phyloP scores from a whole-genome alignment of 306 rosid genomes.

The Crataegus laevigata region DNA sequence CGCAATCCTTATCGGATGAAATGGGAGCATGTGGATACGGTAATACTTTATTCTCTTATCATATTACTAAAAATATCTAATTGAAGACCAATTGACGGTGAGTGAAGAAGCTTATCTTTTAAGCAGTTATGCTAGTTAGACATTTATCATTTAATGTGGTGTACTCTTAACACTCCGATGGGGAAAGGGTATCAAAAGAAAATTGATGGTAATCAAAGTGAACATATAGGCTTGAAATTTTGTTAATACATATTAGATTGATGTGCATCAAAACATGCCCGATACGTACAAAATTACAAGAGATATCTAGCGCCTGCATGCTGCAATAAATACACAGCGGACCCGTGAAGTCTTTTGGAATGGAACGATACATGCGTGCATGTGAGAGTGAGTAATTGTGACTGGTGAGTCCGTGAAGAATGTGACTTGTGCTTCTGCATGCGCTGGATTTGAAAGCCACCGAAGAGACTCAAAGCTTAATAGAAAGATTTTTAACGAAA shows the following conservation, averaged over 20 bases:
- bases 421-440: not conserved
- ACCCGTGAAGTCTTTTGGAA: not conserved
- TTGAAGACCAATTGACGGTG: not conserved
- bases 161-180: not conserved
- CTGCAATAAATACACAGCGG: not conserved
- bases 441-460: not conserved
- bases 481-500: too few species aligned
- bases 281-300: not conserved
- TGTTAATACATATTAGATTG: too few species aligned
- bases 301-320: not conserved
- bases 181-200: not conserved
- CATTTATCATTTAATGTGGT: too few species aligned
- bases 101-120: too few species aligned
- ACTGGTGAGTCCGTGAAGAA: not conserved
- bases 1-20: too few species aligned
- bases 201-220: not conserved
- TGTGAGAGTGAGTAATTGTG: not conserved
- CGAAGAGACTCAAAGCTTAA: not conserved
- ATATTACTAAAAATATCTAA: too few species aligned
- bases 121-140: too few species aligned
- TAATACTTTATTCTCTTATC: too few species aligned
- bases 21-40: too few species aligned
- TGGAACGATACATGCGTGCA: not conserved
- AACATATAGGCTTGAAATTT: not conserved
- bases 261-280: too few species aligned